Evolutionary conservation across 2,329 filamentous ascomycete species (phyloP).

Genomic region (Penicillium sp.): DNA sequence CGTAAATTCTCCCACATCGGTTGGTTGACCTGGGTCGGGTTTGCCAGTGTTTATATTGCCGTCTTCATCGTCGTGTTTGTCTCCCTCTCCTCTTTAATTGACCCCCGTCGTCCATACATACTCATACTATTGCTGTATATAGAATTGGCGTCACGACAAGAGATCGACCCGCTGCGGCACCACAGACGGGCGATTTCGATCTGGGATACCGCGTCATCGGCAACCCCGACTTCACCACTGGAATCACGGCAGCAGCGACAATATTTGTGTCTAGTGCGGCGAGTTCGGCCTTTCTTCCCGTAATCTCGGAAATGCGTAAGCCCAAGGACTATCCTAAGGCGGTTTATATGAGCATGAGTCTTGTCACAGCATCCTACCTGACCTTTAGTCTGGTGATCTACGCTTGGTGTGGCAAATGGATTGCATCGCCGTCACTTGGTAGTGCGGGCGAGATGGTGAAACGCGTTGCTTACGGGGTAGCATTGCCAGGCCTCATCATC

Average conservation of each 20-base stretch:
- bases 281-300: slow-evolving; percentile 65
- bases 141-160: slow-evolving; percentile 60
- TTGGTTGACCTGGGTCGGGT: slow-evolving; percentile 66
- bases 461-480: slow-evolving; percentile 65
- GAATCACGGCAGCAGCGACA: slow-evolving; percentile 61
- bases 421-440: slow-evolving; percentile 65
- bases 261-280: slow-evolving; percentile 65
- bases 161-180: slow-evolving; percentile 64
- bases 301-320: slow-evolving; percentile 68
- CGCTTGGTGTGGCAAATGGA: slow-evolving; percentile 65
- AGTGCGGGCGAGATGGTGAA: slow-evolving; percentile 64
- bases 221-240: slow-evolving; percentile 61
- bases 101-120: no score
- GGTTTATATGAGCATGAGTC: slow-evolving; percentile 61
- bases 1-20: slow-evolving; percentile 65
- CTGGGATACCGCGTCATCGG: slow-evolving; percentile 63
- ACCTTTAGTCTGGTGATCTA: slow-evolving; percentile 65
- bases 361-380: slow-evolving; percentile 63
- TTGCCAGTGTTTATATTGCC: slow-evolving; percentile 61
- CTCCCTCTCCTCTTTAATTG: background rate
- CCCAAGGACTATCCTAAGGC: slow-evolving; percentile 65
- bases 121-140: no score
- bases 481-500: slow-evolving; percentile 59
- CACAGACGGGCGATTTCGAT: slow-evolving; percentile 62
- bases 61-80: slow-evolving; percentile 59